Evolutionary conservation across 306 rosid species (phyloP).

Genomic region (Fagus sylvatica): DNA sequence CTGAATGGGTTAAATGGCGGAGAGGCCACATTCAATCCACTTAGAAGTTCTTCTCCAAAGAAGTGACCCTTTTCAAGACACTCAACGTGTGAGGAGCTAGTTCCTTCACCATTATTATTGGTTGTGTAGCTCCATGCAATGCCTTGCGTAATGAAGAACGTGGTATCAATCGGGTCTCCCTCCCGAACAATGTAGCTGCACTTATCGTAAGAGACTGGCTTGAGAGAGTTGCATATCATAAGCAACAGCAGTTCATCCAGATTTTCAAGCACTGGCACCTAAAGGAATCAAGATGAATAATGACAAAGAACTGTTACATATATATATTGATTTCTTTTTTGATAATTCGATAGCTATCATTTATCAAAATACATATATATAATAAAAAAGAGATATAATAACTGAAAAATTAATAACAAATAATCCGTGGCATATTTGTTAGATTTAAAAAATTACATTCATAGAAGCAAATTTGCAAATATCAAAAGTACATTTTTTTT

Average conservation of each 20-base stretch:
- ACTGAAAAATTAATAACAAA: not conserved
- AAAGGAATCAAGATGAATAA: not conserved
- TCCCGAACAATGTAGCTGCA: slow-evolving; percentile 36
- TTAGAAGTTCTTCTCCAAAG: slow-evolving; percentile 88
- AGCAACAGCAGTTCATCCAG: slow-evolving; percentile 47
- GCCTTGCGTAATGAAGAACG: slow-evolving; percentile 56
- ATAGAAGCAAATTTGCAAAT: too few species aligned
- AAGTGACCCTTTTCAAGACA: slow-evolving; percentile 64
- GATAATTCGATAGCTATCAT: too few species aligned
- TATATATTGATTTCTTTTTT: too few species aligned
- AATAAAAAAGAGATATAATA: too few species aligned
- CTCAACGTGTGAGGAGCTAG: slow-evolving; percentile 43
- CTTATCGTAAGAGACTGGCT: slow-evolving; percentile 42
- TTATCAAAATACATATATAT: too few species aligned
- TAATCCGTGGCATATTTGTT: not conserved
- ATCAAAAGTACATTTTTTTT: too few species aligned
- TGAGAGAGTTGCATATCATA: slow-evolving; percentile 49
- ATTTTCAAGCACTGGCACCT: slow-evolving; percentile 46
- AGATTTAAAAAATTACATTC: too few species aligned
- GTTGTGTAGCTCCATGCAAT: slow-evolving; percentile 33
- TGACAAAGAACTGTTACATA: too few species aligned
- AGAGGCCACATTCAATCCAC: slow-evolving; percentile 35
- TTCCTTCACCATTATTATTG: slow-evolving; percentile 44
- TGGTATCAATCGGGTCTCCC: slow-evolving; percentile 55
- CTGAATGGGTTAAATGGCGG: slow-evolving; percentile 36